These are phyloP conservation scores for Yamadazyma friedrichii DNA, from an alignment of 1,139 yeast species.

Conservation along the genomic window DNA sequence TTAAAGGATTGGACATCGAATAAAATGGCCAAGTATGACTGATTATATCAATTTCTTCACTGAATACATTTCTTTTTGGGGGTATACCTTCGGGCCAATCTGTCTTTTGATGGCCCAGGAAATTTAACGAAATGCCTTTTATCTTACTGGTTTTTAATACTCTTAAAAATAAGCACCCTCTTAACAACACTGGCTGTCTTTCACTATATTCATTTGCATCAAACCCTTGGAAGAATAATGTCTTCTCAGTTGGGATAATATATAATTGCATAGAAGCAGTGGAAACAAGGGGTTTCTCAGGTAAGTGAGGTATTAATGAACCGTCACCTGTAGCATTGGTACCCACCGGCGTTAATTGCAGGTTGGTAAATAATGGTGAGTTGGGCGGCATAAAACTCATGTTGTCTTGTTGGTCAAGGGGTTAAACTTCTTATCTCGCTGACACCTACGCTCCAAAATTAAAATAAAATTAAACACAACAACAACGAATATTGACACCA, in stretches of 20 bases:
- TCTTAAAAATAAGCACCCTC: conserved; percentile 78
- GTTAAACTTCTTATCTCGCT: too few species aligned
- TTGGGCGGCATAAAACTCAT: conserved; percentile 9
- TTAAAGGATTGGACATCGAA: conserved; percentile 34
- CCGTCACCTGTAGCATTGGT: conserved; percentile 12
- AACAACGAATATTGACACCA: too few species aligned
- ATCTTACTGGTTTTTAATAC: conserved; percentile 74
- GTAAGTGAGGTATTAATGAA: conserved; percentile 40
- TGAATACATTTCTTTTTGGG: conserved; percentile 68
- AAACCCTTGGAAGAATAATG: conserved; percentile 80
- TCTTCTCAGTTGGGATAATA: conserved; percentile 74
- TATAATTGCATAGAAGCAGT: conserved; percentile 51
- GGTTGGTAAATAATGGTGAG: conserved; percentile 36
- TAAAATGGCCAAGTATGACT: conserved; percentile 94
- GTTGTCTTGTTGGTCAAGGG: too few species aligned
- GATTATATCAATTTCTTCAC: conserved; percentile 64
- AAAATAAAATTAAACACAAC: too few species aligned
- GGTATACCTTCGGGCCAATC: conserved; percentile 99
- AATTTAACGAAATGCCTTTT: conserved; percentile 62
- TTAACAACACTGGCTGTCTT: conserved; percentile 75
- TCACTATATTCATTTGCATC: conserved; percentile 61
- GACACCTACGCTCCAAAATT: too few species aligned
- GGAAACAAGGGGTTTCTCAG: conserved; percentile 46
- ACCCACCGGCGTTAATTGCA: conserved; percentile 23
- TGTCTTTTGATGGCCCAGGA: conserved; percentile 75